Conservation (phyloP, 495 filamentous ascomycete species). For the Chaetomium cochliodes region DNA sequence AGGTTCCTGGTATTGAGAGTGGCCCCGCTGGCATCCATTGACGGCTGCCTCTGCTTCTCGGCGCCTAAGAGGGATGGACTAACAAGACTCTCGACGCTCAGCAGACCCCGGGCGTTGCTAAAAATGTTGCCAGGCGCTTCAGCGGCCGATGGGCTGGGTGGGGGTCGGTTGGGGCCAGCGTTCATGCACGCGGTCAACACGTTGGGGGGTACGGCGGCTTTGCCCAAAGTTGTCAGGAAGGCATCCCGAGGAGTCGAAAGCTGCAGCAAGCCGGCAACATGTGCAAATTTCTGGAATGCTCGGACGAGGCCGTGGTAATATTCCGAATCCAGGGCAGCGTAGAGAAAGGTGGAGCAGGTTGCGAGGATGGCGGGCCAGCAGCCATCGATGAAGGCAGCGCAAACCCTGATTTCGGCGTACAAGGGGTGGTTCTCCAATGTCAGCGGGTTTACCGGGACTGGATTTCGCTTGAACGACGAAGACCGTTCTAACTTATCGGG, state of each 20-base stretch:
- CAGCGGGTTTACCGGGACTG: conserved; percentile 78
- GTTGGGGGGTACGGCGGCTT: conserved; percentile 82
- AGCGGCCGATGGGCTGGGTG: conserved; percentile 43
- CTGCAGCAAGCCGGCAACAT: conserved; percentile 85
- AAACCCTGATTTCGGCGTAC: conserved; percentile 65
- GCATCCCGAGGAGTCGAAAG: conserved; percentile 87
- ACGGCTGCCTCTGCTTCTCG: conserved; percentile 54
- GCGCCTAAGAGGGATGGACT: conserved; percentile 45
- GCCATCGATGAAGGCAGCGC: conserved; percentile 77
- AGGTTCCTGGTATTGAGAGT: conserved; percentile 85
- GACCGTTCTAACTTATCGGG: conserved; percentile 48
- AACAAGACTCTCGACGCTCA: conserved; percentile 63
- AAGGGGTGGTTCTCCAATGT: conserved; percentile 67
- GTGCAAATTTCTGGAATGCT: conserved; percentile 91
- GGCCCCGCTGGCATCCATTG: conserved; percentile 48
- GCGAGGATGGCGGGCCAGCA: conserved; percentile 97
- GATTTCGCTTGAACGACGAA: conserved; percentile 55
- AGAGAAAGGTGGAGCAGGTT: conserved; percentile 90
- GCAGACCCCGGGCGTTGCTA: conserved; percentile 60
- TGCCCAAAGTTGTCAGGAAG: conserved; percentile 88
- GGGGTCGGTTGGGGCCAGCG: conserved; percentile 36
- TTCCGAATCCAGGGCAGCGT: conserved; percentile 87
- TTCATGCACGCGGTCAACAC: conserved; percentile 63
- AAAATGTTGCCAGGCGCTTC: conserved; percentile 56
- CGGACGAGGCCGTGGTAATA: conserved; percentile 92